phyloP scores from a whole-genome alignment of 1,139 yeast species.

The Debaryomyces subglobosus region DNA sequence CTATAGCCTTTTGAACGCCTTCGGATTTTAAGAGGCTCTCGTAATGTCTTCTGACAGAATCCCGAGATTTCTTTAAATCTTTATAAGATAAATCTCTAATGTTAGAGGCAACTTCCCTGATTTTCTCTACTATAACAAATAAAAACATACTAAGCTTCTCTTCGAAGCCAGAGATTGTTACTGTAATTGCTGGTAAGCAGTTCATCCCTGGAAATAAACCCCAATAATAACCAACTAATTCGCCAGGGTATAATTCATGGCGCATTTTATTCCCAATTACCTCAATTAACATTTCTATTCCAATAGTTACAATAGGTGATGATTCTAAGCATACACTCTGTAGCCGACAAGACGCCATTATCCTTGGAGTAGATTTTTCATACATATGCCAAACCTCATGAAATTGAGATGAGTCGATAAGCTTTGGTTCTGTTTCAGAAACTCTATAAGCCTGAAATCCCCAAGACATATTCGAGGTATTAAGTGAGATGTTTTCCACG shows the following conservation, averaged over 20 bases:
- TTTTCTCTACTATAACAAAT: slow-evolving; percentile 21
- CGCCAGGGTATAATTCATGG: slow-evolving; percentile 51
- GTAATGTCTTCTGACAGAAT: slow-evolving; percentile 46
- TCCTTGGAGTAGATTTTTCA: slow-evolving; percentile 28
- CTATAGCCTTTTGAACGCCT: slow-evolving; percentile 47
- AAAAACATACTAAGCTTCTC: slow-evolving; percentile 38
- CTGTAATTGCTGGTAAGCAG: slow-evolving; percentile 51
- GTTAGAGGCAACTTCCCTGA: slow-evolving; percentile 16
- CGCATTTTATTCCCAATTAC: slow-evolving; percentile 42
- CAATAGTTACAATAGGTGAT: slow-evolving; percentile 37
- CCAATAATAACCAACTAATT: slow-evolving; percentile 56
- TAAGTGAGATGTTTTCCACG: slow-evolving; percentile 7
- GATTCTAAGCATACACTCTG: slow-evolving; percentile 26
- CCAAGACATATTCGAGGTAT: background rate
- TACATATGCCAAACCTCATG: slow-evolving; percentile 57
- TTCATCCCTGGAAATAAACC: slow-evolving; percentile 52
- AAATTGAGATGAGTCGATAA: slow-evolving; percentile 17
- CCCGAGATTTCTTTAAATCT: slow-evolving; percentile 46
- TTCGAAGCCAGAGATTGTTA: slow-evolving; percentile 54
- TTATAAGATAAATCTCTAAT: slow-evolving; percentile 25
- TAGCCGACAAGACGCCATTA: slow-evolving; percentile 49
- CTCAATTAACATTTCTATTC: slow-evolving; percentile 54
- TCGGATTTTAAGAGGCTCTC: slow-evolving; percentile 35
- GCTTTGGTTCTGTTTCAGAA: slow-evolving; percentile 15
- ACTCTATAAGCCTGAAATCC: background rate